These are phyloP conservation scores for Spencermartinsiella ligniputridi DNA, from an alignment of 1,139 yeast genomes.

Conservation along the genomic window DNA sequence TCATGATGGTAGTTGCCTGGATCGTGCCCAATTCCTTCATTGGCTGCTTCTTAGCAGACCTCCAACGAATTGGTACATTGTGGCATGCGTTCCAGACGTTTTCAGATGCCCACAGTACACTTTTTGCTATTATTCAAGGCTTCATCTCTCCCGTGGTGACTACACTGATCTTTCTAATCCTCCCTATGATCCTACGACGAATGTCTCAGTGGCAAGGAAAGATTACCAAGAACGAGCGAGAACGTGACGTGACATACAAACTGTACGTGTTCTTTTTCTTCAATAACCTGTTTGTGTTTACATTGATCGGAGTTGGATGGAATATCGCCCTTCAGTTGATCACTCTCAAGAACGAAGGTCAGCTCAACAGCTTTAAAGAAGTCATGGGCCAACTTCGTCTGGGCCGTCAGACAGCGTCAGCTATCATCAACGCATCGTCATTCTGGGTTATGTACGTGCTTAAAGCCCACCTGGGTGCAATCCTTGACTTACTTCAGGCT, in stretches of 20 bases:
- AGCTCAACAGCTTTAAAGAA: slow-evolving; percentile 20
- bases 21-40: slow-evolving; percentile 40
- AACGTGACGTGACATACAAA: slow-evolving; percentile 37
- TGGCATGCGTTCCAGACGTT: slow-evolving; percentile 34
- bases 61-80: slow-evolving; percentile 35
- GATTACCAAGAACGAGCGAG: slow-evolving; percentile 36
- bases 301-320: slow-evolving; percentile 39
- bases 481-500: slow-evolving; percentile 34
- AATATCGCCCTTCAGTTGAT: slow-evolving; percentile 34
- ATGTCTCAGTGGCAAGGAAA: slow-evolving; percentile 39
- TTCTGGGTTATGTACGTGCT: slow-evolving; percentile 42
- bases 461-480: slow-evolving; percentile 33
- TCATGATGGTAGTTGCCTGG: slow-evolving; percentile 33
- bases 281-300: slow-evolving; percentile 36
- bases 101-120: slow-evolving; percentile 27
- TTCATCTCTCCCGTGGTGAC: slow-evolving; percentile 37
- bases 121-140: slow-evolving; percentile 39
- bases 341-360: slow-evolving; percentile 20
- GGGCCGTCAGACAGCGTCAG: slow-evolving; percentile 33
- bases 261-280: slow-evolving; percentile 37
- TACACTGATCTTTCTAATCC: slow-evolving; percentile 32
- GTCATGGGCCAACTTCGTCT: slow-evolving; percentile 26
- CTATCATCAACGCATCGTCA: slow-evolving; percentile 37
- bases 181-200: slow-evolving; percentile 37
- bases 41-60: slow-evolving; percentile 38